Percentiles rank a stretch among this genome's conserved stretches.
Conservation (phyloP, 495 filamentous ascomycete species). For the Achaetomiella virescens region DNA sequence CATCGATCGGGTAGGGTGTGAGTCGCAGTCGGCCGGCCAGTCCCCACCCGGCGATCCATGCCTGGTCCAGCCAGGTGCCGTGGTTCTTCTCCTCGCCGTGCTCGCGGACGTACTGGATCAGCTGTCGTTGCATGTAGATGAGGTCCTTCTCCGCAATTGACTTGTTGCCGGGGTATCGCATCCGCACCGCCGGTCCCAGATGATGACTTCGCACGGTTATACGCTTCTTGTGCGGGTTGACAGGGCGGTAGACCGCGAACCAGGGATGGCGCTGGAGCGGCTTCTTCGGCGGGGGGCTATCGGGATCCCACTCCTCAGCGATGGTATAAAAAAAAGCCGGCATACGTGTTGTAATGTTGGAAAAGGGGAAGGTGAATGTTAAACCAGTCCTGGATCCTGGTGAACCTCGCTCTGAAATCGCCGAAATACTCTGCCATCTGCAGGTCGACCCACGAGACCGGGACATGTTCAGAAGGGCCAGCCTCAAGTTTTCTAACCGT, state of each 20-base stretch:
- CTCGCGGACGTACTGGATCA: slow-evolving; percentile 30
- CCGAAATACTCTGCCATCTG: slow-evolving; percentile 32
- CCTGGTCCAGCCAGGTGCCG: slow-evolving; percentile 24
- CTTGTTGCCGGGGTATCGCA: slow-evolving; percentile 13
- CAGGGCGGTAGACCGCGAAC: slow-evolving; percentile 35
- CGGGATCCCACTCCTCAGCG: slow-evolving; percentile 31
- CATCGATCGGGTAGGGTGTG: slow-evolving; percentile 18
- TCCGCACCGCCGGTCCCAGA: slow-evolving; percentile 37
- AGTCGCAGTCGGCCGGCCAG: slow-evolving; percentile 10
- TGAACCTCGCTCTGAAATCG: slow-evolving; percentile 22
- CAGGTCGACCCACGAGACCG: slow-evolving; percentile 34
- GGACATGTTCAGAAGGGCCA: slow-evolving; percentile 20
- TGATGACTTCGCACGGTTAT: slow-evolving; percentile 34
- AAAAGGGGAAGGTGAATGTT: slow-evolving; percentile 16
- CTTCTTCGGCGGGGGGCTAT: slow-evolving; percentile 8
- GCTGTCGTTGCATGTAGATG: slow-evolving; percentile 34
- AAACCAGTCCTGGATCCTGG: slow-evolving; percentile 35
- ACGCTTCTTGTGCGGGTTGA: slow-evolving; percentile 26
- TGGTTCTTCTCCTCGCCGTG: slow-evolving; percentile 19
- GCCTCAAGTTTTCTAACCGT: too few species aligned
- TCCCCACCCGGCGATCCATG: slow-evolving; percentile 38
- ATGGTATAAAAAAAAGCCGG: slow-evolving; percentile 45
- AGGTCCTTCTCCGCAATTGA: slow-evolving; percentile 21
- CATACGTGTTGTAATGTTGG: slow-evolving; percentile 14
- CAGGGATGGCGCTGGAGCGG: slow-evolving; percentile 32